Conservation (phyloP, 306 rosid species). For the Fragaria ananassa region DNA sequence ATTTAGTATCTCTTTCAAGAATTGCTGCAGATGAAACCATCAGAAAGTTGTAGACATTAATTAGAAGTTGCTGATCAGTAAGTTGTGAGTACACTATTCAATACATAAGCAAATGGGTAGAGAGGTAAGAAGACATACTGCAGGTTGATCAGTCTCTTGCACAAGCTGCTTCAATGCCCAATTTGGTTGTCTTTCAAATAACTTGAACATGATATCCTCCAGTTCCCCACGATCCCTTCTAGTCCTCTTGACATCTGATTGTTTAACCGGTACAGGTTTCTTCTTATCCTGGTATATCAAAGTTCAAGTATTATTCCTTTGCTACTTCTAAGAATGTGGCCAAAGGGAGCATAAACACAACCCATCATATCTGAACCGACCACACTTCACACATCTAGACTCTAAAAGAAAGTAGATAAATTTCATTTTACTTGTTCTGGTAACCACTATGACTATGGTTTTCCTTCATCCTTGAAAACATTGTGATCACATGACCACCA, state of each 20-base stretch:
- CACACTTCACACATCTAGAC: background rate
- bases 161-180: slow-evolving; percentile 99
- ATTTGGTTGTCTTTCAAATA: slow-evolving; percentile 95
- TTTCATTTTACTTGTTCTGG: background rate
- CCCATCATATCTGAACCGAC: background rate
- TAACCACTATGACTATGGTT: background rate
- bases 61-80: background rate
- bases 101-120: slow-evolving; percentile 1
- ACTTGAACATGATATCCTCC: slow-evolving; percentile 95
- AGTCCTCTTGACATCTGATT: slow-evolving; percentile 86
- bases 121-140: slow-evolving; percentile 41
- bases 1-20: slow-evolving; percentile 93
- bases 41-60: slow-evolving; percentile 4
- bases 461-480: background rate
- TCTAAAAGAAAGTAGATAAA: background rate
- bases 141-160: slow-evolving; percentile 97
- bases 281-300: slow-evolving; percentile 67
- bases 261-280: slow-evolving; percentile 79
- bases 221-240: slow-evolving; percentile 96
- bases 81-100: background rate
- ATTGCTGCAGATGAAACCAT: slow-evolving; percentile 67
- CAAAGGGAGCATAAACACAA: background rate
- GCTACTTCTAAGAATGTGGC: slow-evolving; percentile 11
- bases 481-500: background rate
- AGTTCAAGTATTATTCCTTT: slow-evolving; percentile 3